Evolutionary conservation across 2,329 filamentous ascomycete genomes (phyloP).

Genomic region (Cladosporium sp.): DNA sequence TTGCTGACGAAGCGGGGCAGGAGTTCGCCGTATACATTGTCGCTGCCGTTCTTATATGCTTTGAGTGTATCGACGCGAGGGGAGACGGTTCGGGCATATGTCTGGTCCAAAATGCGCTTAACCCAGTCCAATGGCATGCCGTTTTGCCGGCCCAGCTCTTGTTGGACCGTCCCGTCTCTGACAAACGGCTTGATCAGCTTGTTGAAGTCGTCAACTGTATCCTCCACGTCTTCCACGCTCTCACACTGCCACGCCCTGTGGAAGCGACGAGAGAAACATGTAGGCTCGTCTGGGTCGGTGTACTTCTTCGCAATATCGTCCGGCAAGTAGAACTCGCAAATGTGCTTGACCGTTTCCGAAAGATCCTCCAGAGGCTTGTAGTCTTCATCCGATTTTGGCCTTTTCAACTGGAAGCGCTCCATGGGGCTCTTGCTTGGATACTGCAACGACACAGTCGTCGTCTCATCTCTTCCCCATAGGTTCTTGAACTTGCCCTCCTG

Average conservation of each 20-base stretch:
- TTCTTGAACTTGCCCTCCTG: constrained; percentile 44
- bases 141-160: constrained; percentile 65
- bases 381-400: constrained; percentile 60
- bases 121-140: constrained; percentile 69
- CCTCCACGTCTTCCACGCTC: constrained; percentile 63
- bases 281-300: constrained; percentile 55
- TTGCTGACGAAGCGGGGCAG: constrained; percentile 77
- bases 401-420: constrained; percentile 66
- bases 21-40: constrained; percentile 93
- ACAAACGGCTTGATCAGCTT: constrained; percentile 61
- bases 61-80: constrained; percentile 79
- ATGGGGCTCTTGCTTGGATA: constrained; percentile 65
- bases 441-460: constrained; percentile 58
- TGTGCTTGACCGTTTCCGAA: constrained; percentile 53
- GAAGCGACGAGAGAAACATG: constrained; percentile 71
- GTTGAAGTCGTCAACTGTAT: constrained; percentile 76
- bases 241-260: constrained; percentile 68
- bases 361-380: constrained; percentile 61
- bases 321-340: constrained; percentile 73
- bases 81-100: constrained; percentile 89
- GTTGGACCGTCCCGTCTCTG: constrained; percentile 65
- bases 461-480: constrained; percentile 43
- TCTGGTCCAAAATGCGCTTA: constrained; percentile 65
- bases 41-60: constrained; percentile 83
- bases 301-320: constrained; percentile 48